Percentiles rank a stretch among this genome's conserved stretches.
Conservation (phyloP, 2,329 filamentous ascomycete genomes). For the Fusarium oligoseptatum region DNA sequence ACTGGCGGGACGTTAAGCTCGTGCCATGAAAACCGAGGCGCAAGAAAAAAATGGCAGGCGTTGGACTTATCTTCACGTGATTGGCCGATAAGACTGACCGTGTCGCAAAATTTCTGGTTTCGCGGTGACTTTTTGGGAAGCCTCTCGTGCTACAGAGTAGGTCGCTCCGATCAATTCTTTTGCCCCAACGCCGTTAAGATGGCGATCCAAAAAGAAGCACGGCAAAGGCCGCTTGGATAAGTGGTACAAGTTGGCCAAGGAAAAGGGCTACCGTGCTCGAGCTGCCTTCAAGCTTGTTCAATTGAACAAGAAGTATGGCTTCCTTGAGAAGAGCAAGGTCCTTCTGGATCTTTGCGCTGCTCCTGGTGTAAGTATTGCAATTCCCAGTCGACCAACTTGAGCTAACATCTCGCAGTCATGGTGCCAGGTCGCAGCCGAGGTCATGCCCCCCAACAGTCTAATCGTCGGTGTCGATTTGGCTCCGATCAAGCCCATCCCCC, state of each 20-base stretch:
- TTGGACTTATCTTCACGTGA: conserved; percentile 53
- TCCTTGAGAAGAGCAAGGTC: conserved; percentile 96
- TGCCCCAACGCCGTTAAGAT: conserved; percentile 61
- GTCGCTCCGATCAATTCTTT: neutral
- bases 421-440: conserved; percentile 96
- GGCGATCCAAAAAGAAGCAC: conserved; percentile 98
- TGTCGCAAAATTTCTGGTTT: conserved; percentile 53
- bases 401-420: conserved; percentile 73
- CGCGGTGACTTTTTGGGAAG: conserved; percentile 37
- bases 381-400: neutral
- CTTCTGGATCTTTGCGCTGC: conserved; percentile 97
- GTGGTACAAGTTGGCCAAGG: conserved; percentile 98
- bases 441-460: conserved; percentile 89
- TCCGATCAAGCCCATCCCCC: conserved; percentile 95
- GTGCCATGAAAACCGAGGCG: neutral
- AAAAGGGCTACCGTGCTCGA: conserved; percentile 96
- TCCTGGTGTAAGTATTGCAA: conserved; percentile 75
- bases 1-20: neutral
- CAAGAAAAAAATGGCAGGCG: neutral
- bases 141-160: conserved; percentile 19
- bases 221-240: conserved; percentile 98
- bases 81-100: conserved; percentile 37
- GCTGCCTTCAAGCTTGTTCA: conserved; percentile 98
- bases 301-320: conserved; percentile 99
- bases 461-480: conserved; percentile 95